Evolutionary conservation across 768 basidiomycete species (phyloP), one percentile per base, ranked within the genome.

Genomic region (Chlorophyllum brunneum): DNA sequence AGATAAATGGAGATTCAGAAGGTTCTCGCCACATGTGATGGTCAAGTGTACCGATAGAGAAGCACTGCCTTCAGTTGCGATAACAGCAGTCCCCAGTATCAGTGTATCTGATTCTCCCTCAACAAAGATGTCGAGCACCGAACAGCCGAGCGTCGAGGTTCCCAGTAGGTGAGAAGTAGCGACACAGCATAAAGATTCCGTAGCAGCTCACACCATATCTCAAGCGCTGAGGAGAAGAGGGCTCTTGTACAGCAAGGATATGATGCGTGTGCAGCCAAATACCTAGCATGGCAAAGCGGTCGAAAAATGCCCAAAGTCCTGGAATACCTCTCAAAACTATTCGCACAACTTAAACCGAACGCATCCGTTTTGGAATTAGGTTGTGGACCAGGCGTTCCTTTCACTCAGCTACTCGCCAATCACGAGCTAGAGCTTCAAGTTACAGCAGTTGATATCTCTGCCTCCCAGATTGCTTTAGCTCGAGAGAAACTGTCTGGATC

Each of bases 401-500:
- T 48, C 29, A 64, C 66, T 2, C 63, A 62, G 39, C 24, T 52
- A 1, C 60, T 66, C 18, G 40, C 58, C 40, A 42, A 54, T 20
- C 53, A 59, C 13, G 64, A 62, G 7, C 43, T 61, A 38, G 11
- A 29, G 3, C 26, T 51, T 16, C 51, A 55, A 11, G 61, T 67
- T 22, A 62, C 60, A 2, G 65, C 65, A 1, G 63, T 65, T 20
- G 65, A 66, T 46, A 65, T 68, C 39, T 65, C 64, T 27, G 56
- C 61, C 10, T 57, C 59, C 2, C 66, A 67, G 52, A 56, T 68
- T 16, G 55, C 55, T 13, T 60, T 63, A 20, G 65, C 64, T 5
- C 58, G 56, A 22, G 38, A 59, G 26, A 61, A n/a, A n/a, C 60
- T 43, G 51, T 66, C 33, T 16, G 31, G 30, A n/a, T 49, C 27